Base-by-base conservation (phyloP, 331 rosid genomes). In the Cucumis variabilis region DNA sequence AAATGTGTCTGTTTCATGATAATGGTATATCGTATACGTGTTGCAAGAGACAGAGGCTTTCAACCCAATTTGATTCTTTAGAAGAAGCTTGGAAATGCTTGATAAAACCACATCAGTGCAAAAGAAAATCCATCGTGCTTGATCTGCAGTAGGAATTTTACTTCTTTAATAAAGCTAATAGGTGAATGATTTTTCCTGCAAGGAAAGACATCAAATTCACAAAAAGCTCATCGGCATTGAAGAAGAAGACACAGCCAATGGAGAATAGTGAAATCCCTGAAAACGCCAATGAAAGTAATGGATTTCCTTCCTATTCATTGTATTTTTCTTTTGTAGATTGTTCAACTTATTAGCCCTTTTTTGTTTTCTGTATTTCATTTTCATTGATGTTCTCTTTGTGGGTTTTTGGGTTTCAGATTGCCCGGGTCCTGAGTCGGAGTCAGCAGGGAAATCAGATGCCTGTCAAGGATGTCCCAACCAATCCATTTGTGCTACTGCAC, bases 391-490 rank as follows among this genome's bases (percentile, higher is more conserved):
- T 17, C 67, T 66, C 41, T 58, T 77, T 33, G 58, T 63, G 58
- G 58, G 55, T 28, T 85, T 20, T 30, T 69, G 37, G 53, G 33
- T 62, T 87, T 67, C 94, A 97, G 98, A 97, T 91, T 97, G 99
- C 90, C 99, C 98, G 14, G 94, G 98, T 82, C 89, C 98, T 67
- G 93, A 92, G 30, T 91, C 98, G 41, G 98, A 97, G 30, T 91
- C 98, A 10, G 98, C 98, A 12, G 98, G 99, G 87, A 93, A 95
- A 87, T 90, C 95, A 0, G 98, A 95, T 25, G 86, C 93, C 0
- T 97, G 99, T 68, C 90, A 93, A 88, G 98, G 99, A 58, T 97
- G 99, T 87, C 99, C 98, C 14, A 97, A 95, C 90, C 99, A 97
- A 60, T 91, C 94, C 88, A 87, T 90, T 83, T 97, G 98, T 88